Evolutionary conservation across 805 yeast species (phyloP).

Genomic region (Metschnikowia matae): DNA sequence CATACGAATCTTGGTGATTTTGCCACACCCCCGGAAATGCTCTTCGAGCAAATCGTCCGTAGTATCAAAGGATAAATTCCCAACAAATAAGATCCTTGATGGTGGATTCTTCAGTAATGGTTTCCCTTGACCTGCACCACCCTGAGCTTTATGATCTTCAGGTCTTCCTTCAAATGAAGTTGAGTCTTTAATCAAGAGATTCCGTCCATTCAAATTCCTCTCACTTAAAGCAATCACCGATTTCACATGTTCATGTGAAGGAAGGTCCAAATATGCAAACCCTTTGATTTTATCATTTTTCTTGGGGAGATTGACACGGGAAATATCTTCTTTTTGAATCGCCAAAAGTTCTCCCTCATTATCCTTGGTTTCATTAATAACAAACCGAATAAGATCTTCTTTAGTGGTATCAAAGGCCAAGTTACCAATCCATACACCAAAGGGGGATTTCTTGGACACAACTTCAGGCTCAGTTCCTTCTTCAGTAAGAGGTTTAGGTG

Average conservation of each 20-base stretch:
- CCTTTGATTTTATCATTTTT: conserved; percentile 70
- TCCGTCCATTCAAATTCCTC: conserved; percentile 73
- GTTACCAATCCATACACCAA: conserved; percentile 94
- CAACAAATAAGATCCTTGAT: conserved; percentile 82
- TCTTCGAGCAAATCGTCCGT: conserved; percentile 71
- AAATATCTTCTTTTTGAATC: conserved; percentile 56
- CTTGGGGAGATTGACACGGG: conserved; percentile 79
- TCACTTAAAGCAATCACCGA: conserved; percentile 70
- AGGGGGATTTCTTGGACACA: conserved; percentile 43
- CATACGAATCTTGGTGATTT: conserved; percentile 80
- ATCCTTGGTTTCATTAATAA: conserved; percentile 54
- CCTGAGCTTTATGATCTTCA: conserved; percentile 37
- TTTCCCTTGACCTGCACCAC: conserved; percentile 2
- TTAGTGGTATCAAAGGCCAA: conserved; percentile 77
- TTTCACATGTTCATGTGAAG: conserved; percentile 52
- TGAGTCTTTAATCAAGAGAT: conserved; percentile 77
- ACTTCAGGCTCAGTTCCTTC: conserved; percentile 26
- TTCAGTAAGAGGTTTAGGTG: conserved; percentile 36
- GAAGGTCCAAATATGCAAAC: conserved; percentile 86
- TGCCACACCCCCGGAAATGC: conserved; percentile 90
- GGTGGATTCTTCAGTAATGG: conserved; percentile 73
- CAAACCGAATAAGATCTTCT: conserved; percentile 65
- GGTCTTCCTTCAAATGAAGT: conserved; percentile 88
- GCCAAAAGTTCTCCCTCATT: conserved; percentile 23
- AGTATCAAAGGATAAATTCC: conserved; percentile 89